Evolutionary conservation across 179 eudicot species (phyloP).

Genomic region (Beta corolliflora): DNA sequence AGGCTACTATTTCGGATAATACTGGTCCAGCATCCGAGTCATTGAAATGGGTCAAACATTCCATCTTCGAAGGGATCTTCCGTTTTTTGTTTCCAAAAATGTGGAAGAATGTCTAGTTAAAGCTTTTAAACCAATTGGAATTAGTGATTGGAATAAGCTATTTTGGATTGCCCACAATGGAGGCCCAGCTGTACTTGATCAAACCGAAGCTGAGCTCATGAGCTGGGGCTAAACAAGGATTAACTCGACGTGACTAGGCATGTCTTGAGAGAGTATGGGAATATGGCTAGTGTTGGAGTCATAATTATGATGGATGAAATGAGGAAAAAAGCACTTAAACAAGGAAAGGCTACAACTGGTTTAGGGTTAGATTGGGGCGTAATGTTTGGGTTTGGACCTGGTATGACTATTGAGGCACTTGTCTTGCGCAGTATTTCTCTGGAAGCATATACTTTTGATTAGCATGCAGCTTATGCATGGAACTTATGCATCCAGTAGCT

Average conservation of each 20-base stretch:
- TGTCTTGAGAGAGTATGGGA: too few relatives aligned
- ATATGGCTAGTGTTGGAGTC: slow-evolving; percentile 21
- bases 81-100: slow-evolving; percentile 13
- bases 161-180: slow-evolving; percentile 23
- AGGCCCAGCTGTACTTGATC: slow-evolving; percentile 4
- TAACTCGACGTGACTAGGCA: too few relatives aligned
- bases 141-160: slow-evolving; percentile 9
- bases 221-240: neutral
- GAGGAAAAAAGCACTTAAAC: slow-evolving; percentile 17
- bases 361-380: slow-evolving; percentile 25
- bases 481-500: too few relatives aligned
- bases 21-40: slow-evolving; percentile 8
- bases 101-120: slow-evolving; percentile 2
- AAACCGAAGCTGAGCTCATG: slow-evolving; percentile 7
- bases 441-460: too few relatives aligned
- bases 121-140: neutral
- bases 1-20: slow-evolving; percentile 12
- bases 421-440: slow-evolving; percentile 13
- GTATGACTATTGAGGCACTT: slow-evolving; percentile 29
- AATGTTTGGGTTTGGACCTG: slow-evolving; percentile 27
- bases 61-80: slow-evolving; percentile 16
- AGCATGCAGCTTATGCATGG: too few relatives aligned
- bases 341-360: slow-evolving; percentile 18
- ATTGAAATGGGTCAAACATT: slow-evolving; percentile 21
- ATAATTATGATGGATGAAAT: slow-evolving; percentile 26